phyloP scores from a whole-genome alignment of 2,329 filamentous ascomycete genomes.

The Fusarium aywerte region DNA sequence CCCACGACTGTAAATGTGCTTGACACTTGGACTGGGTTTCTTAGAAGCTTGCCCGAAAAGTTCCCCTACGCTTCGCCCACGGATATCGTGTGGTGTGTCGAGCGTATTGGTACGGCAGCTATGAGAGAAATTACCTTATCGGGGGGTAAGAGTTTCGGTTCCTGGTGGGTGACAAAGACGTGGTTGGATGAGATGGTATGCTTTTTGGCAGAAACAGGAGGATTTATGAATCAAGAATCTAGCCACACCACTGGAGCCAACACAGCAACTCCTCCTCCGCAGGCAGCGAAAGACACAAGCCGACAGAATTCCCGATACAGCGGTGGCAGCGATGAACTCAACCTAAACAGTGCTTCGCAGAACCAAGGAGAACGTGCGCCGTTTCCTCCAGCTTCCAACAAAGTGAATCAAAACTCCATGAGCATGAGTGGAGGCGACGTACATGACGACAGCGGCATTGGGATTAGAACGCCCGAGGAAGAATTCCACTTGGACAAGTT shows the following conservation, averaged over 20 bases:
- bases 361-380: constrained; percentile 62
- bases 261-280: constrained; percentile 49
- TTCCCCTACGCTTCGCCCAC: constrained; percentile 80
- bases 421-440: constrained; percentile 55
- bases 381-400: constrained; percentile 57
- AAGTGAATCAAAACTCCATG: constrained; percentile 55
- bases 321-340: constrained; percentile 59
- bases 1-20: constrained; percentile 72
- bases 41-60: constrained; percentile 72
- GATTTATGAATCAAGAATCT: constrained; percentile 76
- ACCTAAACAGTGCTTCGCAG: constrained; percentile 58
- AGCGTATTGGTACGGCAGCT: constrained; percentile 78
- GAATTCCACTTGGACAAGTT: constrained; percentile 72
- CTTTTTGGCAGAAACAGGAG: constrained; percentile 89
- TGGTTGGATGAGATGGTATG: constrained; percentile 95
- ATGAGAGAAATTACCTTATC: constrained; percentile 84
- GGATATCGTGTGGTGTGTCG: constrained; percentile 80
- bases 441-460: constrained; percentile 80
- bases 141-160: constrained; percentile 83
- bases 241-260: constrained; percentile 47
- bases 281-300: constrained; percentile 52
- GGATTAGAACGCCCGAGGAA: constrained; percentile 74
- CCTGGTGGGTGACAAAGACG: constrained; percentile 95
- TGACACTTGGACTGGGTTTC: constrained; percentile 80
- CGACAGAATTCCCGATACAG: constrained; percentile 55